Conservation (phyloP, 78 protist genomes). For the Dictyostelium intermedium region DNA sequence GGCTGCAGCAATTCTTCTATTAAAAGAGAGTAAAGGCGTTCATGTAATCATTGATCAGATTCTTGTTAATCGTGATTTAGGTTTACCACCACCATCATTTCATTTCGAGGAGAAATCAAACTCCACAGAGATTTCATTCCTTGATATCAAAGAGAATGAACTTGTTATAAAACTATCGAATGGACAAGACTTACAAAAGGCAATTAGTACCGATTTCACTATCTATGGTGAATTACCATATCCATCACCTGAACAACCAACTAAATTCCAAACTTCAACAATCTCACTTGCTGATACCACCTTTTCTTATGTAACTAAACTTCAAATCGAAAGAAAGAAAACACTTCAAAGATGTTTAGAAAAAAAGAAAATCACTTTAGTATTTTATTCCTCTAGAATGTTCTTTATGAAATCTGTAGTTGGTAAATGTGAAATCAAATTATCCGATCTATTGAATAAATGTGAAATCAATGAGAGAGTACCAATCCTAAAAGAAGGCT, state of each 20-base stretch:
- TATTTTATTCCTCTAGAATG: background rate
- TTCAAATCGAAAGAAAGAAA: constrained; percentile 54
- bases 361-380: constrained; percentile 39
- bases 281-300: background rate
- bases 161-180: constrained; percentile 9
- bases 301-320: background rate
- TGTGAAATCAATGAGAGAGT: constrained; percentile 26
- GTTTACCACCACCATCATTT: constrained; percentile 38
- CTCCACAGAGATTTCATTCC: background rate
- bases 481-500: constrained; percentile 59
- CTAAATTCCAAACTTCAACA: background rate
- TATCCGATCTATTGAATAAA: background rate
- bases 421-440: constrained; percentile 54
- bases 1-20: background rate
- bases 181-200: background rate
- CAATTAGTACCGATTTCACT: background rate
- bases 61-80: background rate
- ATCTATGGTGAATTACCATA: constrained; percentile 39
- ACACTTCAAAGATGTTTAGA: constrained; percentile 44
- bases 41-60: constrained; percentile 53
- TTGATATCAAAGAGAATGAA: constrained; percentile 37
- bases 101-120: constrained; percentile 27
- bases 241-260: constrained; percentile 45
- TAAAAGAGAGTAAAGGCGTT: constrained; percentile 43
- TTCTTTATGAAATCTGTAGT: constrained; percentile 46